A percentile compares a stretch with the other conserved stretches of the same genome.
Conservation (phyloP, 2,329 filamentous ascomycete genomes). For the Monosporascus cannonballus region DNA sequence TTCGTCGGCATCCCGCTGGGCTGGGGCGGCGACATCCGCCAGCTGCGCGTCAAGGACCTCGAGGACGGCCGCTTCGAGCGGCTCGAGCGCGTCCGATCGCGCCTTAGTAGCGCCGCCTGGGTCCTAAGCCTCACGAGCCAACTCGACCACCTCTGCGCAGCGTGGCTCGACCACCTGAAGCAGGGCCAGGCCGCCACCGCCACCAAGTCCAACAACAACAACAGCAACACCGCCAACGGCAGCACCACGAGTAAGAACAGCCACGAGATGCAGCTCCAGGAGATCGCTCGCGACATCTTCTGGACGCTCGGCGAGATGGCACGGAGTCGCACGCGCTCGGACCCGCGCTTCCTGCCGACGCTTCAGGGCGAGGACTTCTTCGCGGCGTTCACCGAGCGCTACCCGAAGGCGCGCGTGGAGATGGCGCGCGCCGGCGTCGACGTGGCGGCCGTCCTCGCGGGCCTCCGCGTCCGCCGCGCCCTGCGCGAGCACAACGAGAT, state of each 20-base stretch:
- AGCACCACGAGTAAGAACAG: neutral
- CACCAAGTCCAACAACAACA: neutral
- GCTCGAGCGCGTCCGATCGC: constrained; percentile 16
- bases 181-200: neutral
- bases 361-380: constrained; percentile 22
- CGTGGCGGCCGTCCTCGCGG: constrained; percentile 11
- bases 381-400: constrained; percentile 10
- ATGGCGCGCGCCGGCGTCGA: constrained; percentile 19
- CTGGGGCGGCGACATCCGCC: constrained; percentile 23
- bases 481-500: constrained; percentile 21
- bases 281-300: constrained; percentile 17
- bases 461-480: constrained; percentile 1
- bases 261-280: constrained; percentile 5
- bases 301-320: constrained; percentile 12
- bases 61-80: constrained; percentile 23
- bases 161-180: constrained; percentile 12
- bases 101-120: constrained; percentile 7
- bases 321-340: neutral
- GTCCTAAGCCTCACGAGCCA: constrained; percentile 18
- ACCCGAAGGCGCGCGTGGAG: constrained; percentile 9
- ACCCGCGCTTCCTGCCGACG: constrained; percentile 11
- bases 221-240: neutral
- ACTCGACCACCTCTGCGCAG: constrained; percentile 21
- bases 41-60: constrained; percentile 32
- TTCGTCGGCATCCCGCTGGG: constrained; percentile 38